Evolutionary conservation across 345 rosid genomes (phyloP), one percentile per base, ranked within the genome.

Genomic region (Firmiana major): DNA sequence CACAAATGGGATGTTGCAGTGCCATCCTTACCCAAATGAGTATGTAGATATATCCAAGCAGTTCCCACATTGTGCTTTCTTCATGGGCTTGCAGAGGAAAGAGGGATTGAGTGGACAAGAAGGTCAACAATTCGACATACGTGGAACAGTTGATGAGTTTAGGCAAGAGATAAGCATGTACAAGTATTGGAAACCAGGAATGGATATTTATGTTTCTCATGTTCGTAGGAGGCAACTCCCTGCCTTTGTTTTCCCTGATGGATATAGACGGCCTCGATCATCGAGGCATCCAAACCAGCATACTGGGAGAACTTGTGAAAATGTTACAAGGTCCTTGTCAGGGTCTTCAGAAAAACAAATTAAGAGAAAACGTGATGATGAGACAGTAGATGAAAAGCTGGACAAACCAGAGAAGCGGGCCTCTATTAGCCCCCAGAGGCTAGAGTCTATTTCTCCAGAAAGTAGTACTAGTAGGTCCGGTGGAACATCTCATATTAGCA

Each of bases 1-100:
- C 76, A 91, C 93, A 49, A 77, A 82, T 80, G 93, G 92, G 63
- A 87, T 85, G 92, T 77, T 91, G 89, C 92, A 88, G 85, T 91
- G 93, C 36, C 96, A 88, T 86, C 96, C 93, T 74, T 86, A 86
- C 78, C 93, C 96, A 63, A 81, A 81, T 79, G 93, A 91, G 78
- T 86, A 84, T 75, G 70, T 82, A 55, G 92, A 91, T 75, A 9
- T 80, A 0, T 85, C 91, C 68, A 89, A 86, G 82, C 88, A 78
- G 81, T 79, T 84, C 80, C 75, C 89, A n/a, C 89, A 91, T 79
- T 86, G 87, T 84, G 89, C 92, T 21, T 88, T 89, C 81, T 91
- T 91, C 85, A 87, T 91, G 96, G 96, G 96, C 63, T 83, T 91
- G 82, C 91, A 85, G 77, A 87, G 90, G 86, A 88, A 87, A 79